Base-by-base conservation (phyloP, 176 grass and related monocot species). In the Zoysia japonica region DNA sequence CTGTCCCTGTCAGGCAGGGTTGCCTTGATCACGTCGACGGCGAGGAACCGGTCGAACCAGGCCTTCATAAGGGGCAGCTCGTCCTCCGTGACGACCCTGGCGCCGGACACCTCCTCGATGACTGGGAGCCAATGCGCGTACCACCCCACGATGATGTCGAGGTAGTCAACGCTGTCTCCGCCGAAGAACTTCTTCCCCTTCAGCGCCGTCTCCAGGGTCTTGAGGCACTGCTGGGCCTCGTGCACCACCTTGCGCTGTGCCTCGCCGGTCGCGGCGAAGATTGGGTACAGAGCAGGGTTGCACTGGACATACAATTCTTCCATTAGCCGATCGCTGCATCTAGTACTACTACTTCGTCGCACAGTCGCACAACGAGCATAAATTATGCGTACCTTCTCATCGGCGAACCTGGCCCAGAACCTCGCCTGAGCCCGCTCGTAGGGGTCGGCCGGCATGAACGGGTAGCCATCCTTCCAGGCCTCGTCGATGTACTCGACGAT, bases 401-500 rank as follows among this genome's bases (percentile, higher is more conserved):
- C 86, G 0, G 70, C 83, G 19, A 71, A 86, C 80, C 64, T 83
- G 55, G 90, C 90, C 90, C 86, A 86, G 83, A 92, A 89, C 66
- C 86, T 85, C 7, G 76, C 90, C 65, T 78, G 83, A 17, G 86
- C 90, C 4, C 83, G 66, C 52, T 86, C 71, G 78, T 86, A 84
- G 66, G 87, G 86, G 20, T 92, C 83, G 45, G 61, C 55, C 46
- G 86, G 90, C 90, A 92, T 89, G 83, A 92, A 83, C 19, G 70
- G 53, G 86, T 86, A 69, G 9, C 86, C 80, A n/a, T 56, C 76
- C 44, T 86, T 92, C 90, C 86, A 89, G 14, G 14, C 13, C 80
- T 92, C 83, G 59, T 92, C 90, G 71, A 92, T 49, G 80, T 92
- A 92, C 83, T 92, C 80, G 16, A 92, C 16, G 79, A 92, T 84